These are phyloP conservation scores for Malus sieversii DNA, from an alignment of 306 rosid genomes.

Conservation along the genomic window DNA sequence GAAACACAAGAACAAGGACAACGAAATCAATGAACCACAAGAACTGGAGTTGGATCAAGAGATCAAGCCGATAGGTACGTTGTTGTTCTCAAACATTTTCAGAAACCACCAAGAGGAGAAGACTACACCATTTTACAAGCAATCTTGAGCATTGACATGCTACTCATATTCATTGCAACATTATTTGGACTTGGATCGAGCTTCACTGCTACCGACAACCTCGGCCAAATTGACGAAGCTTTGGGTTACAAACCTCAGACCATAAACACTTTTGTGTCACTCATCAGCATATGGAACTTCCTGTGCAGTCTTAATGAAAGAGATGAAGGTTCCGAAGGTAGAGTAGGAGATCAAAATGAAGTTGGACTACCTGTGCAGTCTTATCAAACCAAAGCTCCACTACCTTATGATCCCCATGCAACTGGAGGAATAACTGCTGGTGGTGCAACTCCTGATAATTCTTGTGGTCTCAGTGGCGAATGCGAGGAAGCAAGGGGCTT, in stretches of 20 bases:
- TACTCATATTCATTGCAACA: conserved; percentile 10
- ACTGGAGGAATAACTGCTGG: conserved; percentile 22
- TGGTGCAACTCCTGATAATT: conserved; percentile 47
- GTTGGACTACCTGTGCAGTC: conserved; percentile 22
- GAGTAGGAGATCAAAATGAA: conserved; percentile 44
- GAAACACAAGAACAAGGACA: no score
- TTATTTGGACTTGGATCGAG: conserved; percentile 26
- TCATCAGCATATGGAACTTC: conserved; percentile 20
- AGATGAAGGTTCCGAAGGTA: conserved; percentile 43
- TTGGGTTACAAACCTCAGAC: conserved; percentile 1
- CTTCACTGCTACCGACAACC: conserved; percentile 19
- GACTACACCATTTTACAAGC: conserved; percentile 30
- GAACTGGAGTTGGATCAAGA: not conserved
- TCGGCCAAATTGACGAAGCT: conserved; percentile 8
- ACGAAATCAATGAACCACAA: no score
- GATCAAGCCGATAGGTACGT: not conserved
- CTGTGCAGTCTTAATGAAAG: conserved; percentile 26
- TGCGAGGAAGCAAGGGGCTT: conserved; percentile 52
- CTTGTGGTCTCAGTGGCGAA: conserved; percentile 60
- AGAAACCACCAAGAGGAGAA: conserved; percentile 29
- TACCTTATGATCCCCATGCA: conserved; percentile 26
- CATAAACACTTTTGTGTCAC: conserved; percentile 9
- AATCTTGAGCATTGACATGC: conserved; percentile 25
- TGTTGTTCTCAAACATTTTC: conserved; percentile 18
- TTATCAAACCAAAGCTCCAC: conserved; percentile 32